phyloP scores from a whole-genome alignment of 345 rosid species.

The Schrenkiella parvula region DNA sequence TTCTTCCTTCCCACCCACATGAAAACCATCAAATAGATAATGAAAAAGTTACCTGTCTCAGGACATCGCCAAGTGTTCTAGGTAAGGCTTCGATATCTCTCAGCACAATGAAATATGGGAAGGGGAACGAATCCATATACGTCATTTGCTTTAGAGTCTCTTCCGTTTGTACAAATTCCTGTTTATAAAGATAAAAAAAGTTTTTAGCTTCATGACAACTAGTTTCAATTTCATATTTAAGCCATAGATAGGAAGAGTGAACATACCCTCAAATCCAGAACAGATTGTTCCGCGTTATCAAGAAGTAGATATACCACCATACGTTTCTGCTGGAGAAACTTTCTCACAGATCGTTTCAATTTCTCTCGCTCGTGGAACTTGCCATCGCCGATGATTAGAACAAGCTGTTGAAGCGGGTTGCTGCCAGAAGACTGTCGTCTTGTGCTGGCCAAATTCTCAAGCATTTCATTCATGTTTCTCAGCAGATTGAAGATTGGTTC shows the following conservation, averaged over 20 bases:
- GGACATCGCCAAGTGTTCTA: conserved; percentile 70
- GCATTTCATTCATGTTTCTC: conserved; percentile 59
- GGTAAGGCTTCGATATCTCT: conserved; percentile 82
- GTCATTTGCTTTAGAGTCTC: conserved; percentile 36
- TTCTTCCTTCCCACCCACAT: neutral
- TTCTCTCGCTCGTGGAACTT: conserved; percentile 84
- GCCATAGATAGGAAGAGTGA: neutral
- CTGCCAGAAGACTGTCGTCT: conserved; percentile 88
- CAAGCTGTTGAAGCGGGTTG: conserved; percentile 94
- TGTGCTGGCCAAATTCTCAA: conserved; percentile 58
- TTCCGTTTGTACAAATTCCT: conserved; percentile 51
- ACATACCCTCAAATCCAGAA: conserved; percentile 61
- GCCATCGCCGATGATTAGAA: conserved; percentile 84
- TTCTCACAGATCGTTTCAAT: conserved; percentile 67
- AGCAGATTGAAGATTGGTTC: conserved; percentile 80
- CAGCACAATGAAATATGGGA: conserved; percentile 79
- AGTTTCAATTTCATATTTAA: neutral
- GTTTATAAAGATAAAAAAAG: neutral
- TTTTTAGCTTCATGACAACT: neutral
- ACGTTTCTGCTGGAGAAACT: conserved; percentile 65
- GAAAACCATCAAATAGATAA: neutral
- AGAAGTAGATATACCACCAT: conserved; percentile 90
- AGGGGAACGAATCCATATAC: conserved; percentile 88
- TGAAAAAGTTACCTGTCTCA: conserved; percentile 73
- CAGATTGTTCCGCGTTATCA: conserved; percentile 65